phyloP scores from a whole-genome alignment of 768 basidiomycete genomes.

The Cyathus striatus region DNA sequence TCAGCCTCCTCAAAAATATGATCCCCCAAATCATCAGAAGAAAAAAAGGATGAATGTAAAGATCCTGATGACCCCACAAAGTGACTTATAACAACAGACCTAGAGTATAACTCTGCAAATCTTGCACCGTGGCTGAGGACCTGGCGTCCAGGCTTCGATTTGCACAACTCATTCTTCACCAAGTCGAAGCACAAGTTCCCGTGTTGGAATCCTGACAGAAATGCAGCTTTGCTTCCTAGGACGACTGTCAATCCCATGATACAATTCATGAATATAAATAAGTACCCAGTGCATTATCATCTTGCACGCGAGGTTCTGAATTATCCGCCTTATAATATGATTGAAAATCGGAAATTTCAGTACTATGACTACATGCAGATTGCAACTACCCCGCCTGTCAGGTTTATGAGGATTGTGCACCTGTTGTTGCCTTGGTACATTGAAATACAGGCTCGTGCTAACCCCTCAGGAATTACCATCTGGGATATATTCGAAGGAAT shows the following conservation, averaged over 20 bases:
- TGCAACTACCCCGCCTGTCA: constrained; percentile 41
- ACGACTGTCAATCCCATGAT: background rate
- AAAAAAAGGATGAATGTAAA: no score
- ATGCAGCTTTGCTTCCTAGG: background rate
- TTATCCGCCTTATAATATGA: background rate
- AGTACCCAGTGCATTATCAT: background rate
- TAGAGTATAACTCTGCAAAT: no score
- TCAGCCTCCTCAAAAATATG: no score
- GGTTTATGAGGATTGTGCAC: constrained; percentile 43
- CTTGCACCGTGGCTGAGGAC: no score
- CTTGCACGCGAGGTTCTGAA: background rate
- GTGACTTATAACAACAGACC: no score
- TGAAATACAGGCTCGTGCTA: constrained; percentile 33
- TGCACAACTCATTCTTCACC: no score
- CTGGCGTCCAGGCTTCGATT: no score
- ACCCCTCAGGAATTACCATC: constrained; percentile 41
- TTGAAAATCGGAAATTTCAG: background rate
- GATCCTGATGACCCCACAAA: no score
- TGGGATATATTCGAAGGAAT: constrained; percentile 42
- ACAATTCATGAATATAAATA: background rate
- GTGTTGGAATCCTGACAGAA: background rate
- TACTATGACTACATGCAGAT: constrained; percentile 20
- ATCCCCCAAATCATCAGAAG: no score
- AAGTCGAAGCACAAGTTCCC: no score
- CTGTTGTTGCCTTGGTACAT: constrained; percentile 49